Base-by-base conservation (phyloP, 352 stramenopile genomes). In the Phytophthora hybrid region DNA sequence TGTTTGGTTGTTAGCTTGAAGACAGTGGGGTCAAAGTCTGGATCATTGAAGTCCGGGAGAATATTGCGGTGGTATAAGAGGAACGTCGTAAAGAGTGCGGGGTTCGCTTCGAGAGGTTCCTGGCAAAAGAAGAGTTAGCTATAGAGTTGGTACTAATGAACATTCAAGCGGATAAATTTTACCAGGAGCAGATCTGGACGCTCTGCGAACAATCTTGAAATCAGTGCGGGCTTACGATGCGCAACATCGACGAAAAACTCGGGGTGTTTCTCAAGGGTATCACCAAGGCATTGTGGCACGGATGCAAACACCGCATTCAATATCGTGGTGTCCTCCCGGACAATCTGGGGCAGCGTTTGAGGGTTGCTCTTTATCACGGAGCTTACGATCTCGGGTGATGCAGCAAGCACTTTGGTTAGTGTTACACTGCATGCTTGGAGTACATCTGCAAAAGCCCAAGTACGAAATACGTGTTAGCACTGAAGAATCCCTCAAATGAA, bases 221-320 rank as follows among this genome's bases (percentile, higher is more conserved):
- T 73, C 4, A 94, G 73, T 9, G 65, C 72, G 1, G 88, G 88
- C 39, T 89, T 90, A 4, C 86, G 78, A 21, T 93, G 84, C 4
- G 88, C 88, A 49, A 93, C 71, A 51, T 93, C 85, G 0, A 92
- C 68, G n/a, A 94, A 84, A 47, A 88, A 82, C 52, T 90, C 84
- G 3, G 88, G 84, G 34, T 89, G 76, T 4, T 81, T 83, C 56
- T 94, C 88, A 4, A 94, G 77, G 2, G 82, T 81, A 10, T 91
- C 83, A 47, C 78, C 83, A 10, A 94, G 68, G 32, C 77, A 78
- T 55, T 93, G 86, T 13, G 86, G 84, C 1, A 89, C 81, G 0
- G 87, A 63, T 5, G 78, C 74, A 66, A 92, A 89, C 16, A 84
- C 81, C 14, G 84, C 49, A 29, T 78, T 47, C 31, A 93, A 60